A percentile compares a stretch with the other conserved stretches of the same genome.
phyloP scores from a whole-genome alignment of 2,329 filamentous ascomycete genomes.

The Penicillium sp. region DNA sequence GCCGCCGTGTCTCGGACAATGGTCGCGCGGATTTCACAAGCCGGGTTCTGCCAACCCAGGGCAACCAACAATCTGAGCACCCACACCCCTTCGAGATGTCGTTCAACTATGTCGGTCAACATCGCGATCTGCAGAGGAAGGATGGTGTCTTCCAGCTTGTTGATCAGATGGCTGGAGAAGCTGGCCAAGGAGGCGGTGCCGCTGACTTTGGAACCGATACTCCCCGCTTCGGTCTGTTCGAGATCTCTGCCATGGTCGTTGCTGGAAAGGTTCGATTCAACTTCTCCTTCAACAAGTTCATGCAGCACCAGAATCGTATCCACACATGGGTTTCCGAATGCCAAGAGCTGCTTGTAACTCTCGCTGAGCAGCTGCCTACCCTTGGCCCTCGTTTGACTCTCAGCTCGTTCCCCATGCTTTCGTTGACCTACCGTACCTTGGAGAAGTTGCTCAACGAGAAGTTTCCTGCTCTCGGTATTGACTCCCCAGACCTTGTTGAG shows the following conservation, averaged over 20 bases:
- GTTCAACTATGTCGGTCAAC: constrained; percentile 44
- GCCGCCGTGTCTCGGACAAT: constrained; percentile 38
- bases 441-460: constrained; percentile 37
- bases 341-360: constrained; percentile 30
- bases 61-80: constrained; percentile 30
- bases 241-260: constrained; percentile 52
- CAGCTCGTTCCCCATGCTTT: constrained; percentile 47
- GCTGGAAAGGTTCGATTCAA: constrained; percentile 48
- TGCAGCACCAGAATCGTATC: constrained; percentile 48
- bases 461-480: constrained; percentile 38
- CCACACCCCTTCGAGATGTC: constrained; percentile 45
- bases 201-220: constrained; percentile 47
- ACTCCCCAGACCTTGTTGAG: constrained; percentile 38
- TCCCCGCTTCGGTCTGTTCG: constrained; percentile 51
- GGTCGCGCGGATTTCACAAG: constrained; percentile 40
- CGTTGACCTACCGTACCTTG: constrained; percentile 44
- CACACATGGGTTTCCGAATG: constrained; percentile 45
- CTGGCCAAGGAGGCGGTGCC: constrained; percentile 45
- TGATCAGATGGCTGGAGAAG: constrained; percentile 48
- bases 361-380: constrained; percentile 28
- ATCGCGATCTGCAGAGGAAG: constrained; percentile 45
- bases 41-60: constrained; percentile 31
- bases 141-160: constrained; percentile 46
- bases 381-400: constrained; percentile 35
- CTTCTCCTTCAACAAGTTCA: constrained; percentile 52